Evolutionary conservation across 169 alveolate genomes (phyloP), one percentile per base, ranked within the genome.

Genomic region (Plasmodium berghei): DNA sequence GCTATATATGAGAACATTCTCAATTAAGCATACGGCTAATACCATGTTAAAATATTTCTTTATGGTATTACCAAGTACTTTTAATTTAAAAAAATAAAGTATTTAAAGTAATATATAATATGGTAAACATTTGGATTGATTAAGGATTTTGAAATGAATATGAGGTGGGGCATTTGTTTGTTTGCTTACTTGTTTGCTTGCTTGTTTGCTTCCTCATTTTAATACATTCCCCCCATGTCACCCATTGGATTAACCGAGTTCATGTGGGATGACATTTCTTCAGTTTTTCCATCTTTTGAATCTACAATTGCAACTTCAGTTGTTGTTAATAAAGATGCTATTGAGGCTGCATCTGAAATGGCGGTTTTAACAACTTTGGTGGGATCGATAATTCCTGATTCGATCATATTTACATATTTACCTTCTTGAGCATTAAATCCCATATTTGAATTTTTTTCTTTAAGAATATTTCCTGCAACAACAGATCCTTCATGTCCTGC

Each of bases 401-500:
- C 95, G 5, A 98, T 93, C 98, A 98, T 97, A 92, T 98, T 97
- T 56, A 96, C 98, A 94, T 94, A 98, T 85, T 93, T 94, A 10
- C 99, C 99, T 72, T 96, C 96, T 67, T 97, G 97, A 26, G 99
- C 99, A 95, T 98, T 97, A 93, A 96, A 98, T 24, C 99, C 99
- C n/a, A 89, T 86, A 45, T 90, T 92, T 20, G 72, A 89, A 69
- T 96, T 93, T 58, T 94, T 94, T 22, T 87, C 93, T 89, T 96
- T 97, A 54, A 97, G 91, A 49, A 99, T 95, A 59, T 97, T 95
- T 34, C 98, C 99, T 59, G 97, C 99, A 49, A 99, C 97, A 48
- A 98, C 98, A 16, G 99, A 94, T 67, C 99, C 99, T 93, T 98
- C 99, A 93, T 95, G 97, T 64, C 99, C 99, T 28, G 99, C 99